A percentile compares a stretch with the other conserved stretches of the same genome.
Evolutionary conservation across 805 yeast genomes (phyloP).

Genomic region (Zygosaccharomyces kombuchaensis): DNA sequence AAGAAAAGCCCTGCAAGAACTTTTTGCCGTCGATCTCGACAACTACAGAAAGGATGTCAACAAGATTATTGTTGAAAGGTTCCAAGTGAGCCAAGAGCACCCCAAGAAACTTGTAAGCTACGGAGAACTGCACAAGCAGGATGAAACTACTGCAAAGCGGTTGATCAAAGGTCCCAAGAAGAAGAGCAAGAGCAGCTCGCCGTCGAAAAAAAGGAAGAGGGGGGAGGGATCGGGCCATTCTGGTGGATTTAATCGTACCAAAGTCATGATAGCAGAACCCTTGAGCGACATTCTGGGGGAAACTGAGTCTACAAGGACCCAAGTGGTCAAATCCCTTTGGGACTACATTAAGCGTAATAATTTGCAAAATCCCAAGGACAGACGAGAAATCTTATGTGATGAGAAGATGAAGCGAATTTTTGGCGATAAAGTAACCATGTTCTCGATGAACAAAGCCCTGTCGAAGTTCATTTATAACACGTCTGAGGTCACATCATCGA

Average conservation of each 20-base stretch:
- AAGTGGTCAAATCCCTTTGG: slow-evolving; percentile 69
- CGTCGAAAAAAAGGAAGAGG: slow-evolving; percentile 16
- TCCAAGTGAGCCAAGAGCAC: slow-evolving; percentile 42
- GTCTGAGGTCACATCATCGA: slow-evolving; percentile 16
- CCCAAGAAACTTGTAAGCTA: slow-evolving; percentile 28
- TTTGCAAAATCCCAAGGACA: slow-evolving; percentile 65
- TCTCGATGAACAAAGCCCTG: slow-evolving; percentile 52
- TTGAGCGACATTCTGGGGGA: slow-evolving; percentile 48
- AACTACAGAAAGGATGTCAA: slow-evolving; percentile 52
- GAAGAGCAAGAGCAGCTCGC: slow-evolving; percentile 10
- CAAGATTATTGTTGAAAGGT: slow-evolving; percentile 55
- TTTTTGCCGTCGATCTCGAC: slow-evolving; percentile 55
- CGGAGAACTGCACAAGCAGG: slow-evolving; percentile 43
- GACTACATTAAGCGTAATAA: slow-evolving; percentile 56
- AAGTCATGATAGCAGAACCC: slow-evolving; percentile 48
- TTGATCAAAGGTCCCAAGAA: slow-evolving; percentile 35
- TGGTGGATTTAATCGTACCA: slow-evolving; percentile 37
- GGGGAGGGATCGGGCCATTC: slow-evolving; percentile 1
- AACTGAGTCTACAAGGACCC: slow-evolving; percentile 53
- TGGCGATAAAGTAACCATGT: slow-evolving; percentile 56
- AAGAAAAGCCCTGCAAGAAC: slow-evolving; percentile 65
- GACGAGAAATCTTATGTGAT: slow-evolving; percentile 62
- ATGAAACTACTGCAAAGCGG: slow-evolving; percentile 49
- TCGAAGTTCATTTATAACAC: slow-evolving; percentile 46
- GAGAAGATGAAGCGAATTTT: slow-evolving; percentile 52